Evolutionary conservation across 1,284 basidiomycete genomes (phyloP).

Genomic region (Pterulicium gracile): DNA sequence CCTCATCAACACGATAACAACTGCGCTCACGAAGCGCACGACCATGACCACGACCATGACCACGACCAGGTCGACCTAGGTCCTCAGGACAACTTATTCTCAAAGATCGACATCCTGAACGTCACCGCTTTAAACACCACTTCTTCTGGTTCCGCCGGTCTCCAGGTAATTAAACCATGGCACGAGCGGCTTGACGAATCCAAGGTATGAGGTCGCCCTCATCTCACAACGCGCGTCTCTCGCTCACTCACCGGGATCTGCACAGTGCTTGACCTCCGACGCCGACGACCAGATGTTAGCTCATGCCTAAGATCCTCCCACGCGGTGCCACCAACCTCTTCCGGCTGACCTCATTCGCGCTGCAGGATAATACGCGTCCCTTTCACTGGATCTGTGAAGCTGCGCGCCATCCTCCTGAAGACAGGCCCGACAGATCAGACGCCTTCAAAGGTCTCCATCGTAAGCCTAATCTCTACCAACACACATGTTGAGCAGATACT

Average conservation of each 20-base stretch:
- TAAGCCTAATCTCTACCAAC: constrained; percentile 21
- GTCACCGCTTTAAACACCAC: constrained; percentile 59
- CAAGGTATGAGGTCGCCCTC: too few relatives aligned
- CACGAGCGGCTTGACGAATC: constrained; percentile 52
- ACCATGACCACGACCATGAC: constrained; percentile 43
- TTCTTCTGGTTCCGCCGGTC: constrained; percentile 28
- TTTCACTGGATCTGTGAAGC: constrained; percentile 70
- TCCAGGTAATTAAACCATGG: constrained; percentile 68
- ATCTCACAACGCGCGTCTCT: too few relatives aligned
- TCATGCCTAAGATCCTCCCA: constrained; percentile 3
- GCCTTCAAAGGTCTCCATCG: constrained; percentile 54
- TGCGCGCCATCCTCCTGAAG: constrained; percentile 65
- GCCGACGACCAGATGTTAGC: constrained; percentile 73
- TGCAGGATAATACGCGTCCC: constrained; percentile 67
- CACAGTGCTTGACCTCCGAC: constrained; percentile 68
- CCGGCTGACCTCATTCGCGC: constrained; percentile 6
- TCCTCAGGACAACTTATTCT: constrained; percentile 58
- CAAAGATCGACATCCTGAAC: constrained; percentile 60
- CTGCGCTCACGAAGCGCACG: constrained; percentile 46
- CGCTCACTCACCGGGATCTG: constrained; percentile 6
- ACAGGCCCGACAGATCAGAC: constrained; percentile 64
- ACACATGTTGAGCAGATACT: constrained; percentile 3
- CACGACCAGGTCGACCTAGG: constrained; percentile 36
- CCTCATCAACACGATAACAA: constrained; percentile 30
- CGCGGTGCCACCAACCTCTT: constrained; percentile 5